Evolutionary conservation across 2,329 filamentous ascomycete species (phyloP).

Genomic region (Cladophialophora bantiana): DNA sequence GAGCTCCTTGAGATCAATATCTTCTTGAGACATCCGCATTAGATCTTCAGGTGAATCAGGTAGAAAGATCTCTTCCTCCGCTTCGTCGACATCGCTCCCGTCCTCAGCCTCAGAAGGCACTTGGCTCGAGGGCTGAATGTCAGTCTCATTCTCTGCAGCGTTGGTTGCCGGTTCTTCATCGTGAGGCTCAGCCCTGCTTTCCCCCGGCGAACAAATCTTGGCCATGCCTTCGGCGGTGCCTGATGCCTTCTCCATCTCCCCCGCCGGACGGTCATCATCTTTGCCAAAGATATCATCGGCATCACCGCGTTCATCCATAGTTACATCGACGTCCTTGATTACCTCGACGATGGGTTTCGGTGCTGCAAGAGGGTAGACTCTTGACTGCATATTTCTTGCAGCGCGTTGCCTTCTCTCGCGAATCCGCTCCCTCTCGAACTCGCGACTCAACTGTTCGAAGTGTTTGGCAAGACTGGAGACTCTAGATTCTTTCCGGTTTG

Average conservation of each 20-base stretch:
- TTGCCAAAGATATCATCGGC: constrained; percentile 63
- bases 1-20: constrained; percentile 72
- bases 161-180: constrained; percentile 48
- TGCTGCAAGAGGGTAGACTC: constrained; percentile 86
- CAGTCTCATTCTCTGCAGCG: constrained; percentile 50
- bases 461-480: constrained; percentile 93
- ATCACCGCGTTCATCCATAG: constrained; percentile 79
- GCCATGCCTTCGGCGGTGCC: constrained; percentile 42
- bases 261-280: constrained; percentile 40
- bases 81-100: constrained; percentile 71
- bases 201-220: constrained; percentile 46
- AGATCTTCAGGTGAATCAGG: constrained; percentile 60
- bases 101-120: constrained; percentile 71
- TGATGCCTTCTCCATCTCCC: constrained; percentile 35
- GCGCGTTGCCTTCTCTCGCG: constrained; percentile 83
- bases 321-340: constrained; percentile 91
- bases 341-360: constrained; percentile 97
- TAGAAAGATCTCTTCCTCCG: constrained; percentile 72
- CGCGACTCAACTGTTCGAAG: constrained; percentile 94
- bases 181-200: constrained; percentile 41
- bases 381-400: constrained; percentile 75
- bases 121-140: constrained; percentile 57
- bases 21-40: constrained; percentile 58
- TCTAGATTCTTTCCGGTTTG: constrained; percentile 73
- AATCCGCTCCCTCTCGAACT: constrained; percentile 93